Percentiles rank a stretch among this genome's conserved stretches.
Conservation (phyloP, 495 filamentous ascomycete species). For the Pseudevernia furfuracea region DNA sequence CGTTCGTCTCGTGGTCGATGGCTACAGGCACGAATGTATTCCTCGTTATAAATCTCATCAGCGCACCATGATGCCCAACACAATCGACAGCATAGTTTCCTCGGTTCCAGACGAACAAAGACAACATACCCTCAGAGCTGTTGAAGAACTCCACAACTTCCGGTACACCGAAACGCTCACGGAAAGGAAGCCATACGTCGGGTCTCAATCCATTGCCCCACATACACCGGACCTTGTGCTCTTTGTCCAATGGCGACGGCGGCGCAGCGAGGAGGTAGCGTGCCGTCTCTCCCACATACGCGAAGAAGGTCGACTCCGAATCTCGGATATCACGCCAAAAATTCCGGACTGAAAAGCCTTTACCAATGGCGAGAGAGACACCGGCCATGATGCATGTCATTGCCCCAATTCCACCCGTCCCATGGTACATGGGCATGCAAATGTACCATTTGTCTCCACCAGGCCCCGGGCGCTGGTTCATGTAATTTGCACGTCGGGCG, state of each 20-base stretch:
- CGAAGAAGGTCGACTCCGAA: constrained; percentile 58
- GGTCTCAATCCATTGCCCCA: constrained; percentile 73
- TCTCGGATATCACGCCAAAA: constrained; percentile 74
- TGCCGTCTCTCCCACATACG: constrained; percentile 78
- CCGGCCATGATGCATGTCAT: constrained; percentile 50
- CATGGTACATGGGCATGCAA: constrained; percentile 79
- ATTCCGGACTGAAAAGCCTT: constrained; percentile 58
- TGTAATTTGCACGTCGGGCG: constrained; percentile 25
- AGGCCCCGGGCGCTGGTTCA: constrained; percentile 31
- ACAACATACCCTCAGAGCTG: constrained; percentile 56
- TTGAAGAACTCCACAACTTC: constrained; percentile 61
- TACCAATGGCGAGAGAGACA: constrained; percentile 57
- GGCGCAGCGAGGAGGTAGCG: constrained; percentile 67
- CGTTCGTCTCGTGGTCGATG: constrained; percentile 59
- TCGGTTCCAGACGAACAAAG: constrained; percentile 47
- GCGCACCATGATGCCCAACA: constrained; percentile 65
- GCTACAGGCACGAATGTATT: constrained; percentile 57
- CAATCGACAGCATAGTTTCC: constrained; percentile 54
- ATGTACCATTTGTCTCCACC: constrained; percentile 59
- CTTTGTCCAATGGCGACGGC: constrained; percentile 52
- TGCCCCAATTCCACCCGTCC: constrained; percentile 54
- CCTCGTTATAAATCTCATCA: constrained; percentile 43
- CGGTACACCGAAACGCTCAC: constrained; percentile 53
- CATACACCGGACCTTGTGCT: constrained; percentile 59
- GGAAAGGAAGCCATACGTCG: constrained; percentile 67